Conservation (phyloP, 164 flowering plant species). For the Platanus orientalis region DNA sequence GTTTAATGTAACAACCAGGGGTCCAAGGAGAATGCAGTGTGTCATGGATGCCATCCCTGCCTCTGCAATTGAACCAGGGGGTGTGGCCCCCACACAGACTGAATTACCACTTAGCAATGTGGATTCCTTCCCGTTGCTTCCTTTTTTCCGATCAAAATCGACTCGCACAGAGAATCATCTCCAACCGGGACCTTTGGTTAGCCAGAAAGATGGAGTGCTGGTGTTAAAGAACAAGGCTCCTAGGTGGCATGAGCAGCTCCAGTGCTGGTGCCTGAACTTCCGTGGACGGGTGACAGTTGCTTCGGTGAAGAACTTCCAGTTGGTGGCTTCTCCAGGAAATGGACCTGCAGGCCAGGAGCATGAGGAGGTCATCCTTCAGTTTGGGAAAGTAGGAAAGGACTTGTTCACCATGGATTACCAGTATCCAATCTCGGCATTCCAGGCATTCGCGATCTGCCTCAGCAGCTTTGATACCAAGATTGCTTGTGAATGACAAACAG, state of each 20-base stretch:
- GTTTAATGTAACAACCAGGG: conserved; percentile 35
- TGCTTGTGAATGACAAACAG: conserved; percentile 64
- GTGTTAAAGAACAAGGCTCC: conserved; percentile 67
- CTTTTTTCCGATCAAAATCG: conserved; percentile 54
- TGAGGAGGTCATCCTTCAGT: conserved; percentile 67
- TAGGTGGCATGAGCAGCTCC: conserved; percentile 86
- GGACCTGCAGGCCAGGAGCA: conserved; percentile 44
- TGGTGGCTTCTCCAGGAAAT: conserved; percentile 56
- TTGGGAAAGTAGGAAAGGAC: conserved; percentile 77
- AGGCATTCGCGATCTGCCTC: conserved; percentile 78
- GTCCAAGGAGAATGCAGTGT: conserved; percentile 75
- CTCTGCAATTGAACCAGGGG: conserved; percentile 56
- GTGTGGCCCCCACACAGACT: conserved; percentile 66
- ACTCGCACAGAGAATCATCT: conserved; percentile 28
- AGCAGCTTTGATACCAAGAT: conserved; percentile 87
- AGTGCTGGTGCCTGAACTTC: conserved; percentile 82
- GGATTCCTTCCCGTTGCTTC: conserved; percentile 43
- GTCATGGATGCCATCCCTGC: conserved; percentile 60
- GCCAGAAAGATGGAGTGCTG: conserved; percentile 40
- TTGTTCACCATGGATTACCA: conserved; percentile 76
- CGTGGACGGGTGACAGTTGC: conserved; percentile 81
- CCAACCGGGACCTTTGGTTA: conserved; percentile 32
- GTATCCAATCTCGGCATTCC: conserved; percentile 77
- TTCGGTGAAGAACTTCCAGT: conserved; percentile 78
- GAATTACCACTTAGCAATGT: conserved; percentile 38